These are phyloP conservation scores for Ophiocordyceps camponoti-saundersi DNA, from an alignment of 2,329 filamentous ascomycete species.

Conservation along the genomic window DNA sequence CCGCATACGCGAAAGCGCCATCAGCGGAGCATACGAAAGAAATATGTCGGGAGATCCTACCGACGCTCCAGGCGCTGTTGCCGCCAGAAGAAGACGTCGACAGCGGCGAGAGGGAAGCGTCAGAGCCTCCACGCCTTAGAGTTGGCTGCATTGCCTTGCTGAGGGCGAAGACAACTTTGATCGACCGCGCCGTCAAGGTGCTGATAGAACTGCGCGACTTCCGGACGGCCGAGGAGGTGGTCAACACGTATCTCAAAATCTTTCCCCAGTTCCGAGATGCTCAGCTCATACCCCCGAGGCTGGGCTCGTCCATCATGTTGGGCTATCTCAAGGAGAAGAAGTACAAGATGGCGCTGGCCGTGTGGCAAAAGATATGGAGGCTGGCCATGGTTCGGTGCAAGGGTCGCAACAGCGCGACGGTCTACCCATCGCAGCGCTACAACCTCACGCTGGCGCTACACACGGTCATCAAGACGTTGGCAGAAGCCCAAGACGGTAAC, in stretches of 20 bases:
- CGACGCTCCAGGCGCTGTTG: slow-evolving; percentile 9
- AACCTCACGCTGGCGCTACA: slow-evolving; percentile 31
- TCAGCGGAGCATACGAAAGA: slow-evolving; percentile 9
- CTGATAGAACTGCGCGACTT: slow-evolving; percentile 23
- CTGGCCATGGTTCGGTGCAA: slow-evolving; percentile 24
- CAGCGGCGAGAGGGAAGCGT: neutral
- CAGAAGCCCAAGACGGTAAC: slow-evolving; percentile 20
- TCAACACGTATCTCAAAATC: slow-evolving; percentile 31
- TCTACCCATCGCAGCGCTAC: slow-evolving; percentile 33
- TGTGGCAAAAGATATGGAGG: slow-evolving; percentile 47
- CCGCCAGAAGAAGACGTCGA: neutral
- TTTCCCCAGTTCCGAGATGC: slow-evolving; percentile 16
- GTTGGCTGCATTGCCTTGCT: slow-evolving; percentile 7
- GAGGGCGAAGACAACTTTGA: slow-evolving; percentile 9
- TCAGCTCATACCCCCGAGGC: slow-evolving; percentile 27
- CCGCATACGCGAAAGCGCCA: slow-evolving; percentile 12
- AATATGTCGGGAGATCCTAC: slow-evolving; percentile 10
- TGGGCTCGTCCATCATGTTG: slow-evolving; percentile 53
- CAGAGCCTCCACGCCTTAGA: neutral
- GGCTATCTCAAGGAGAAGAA: slow-evolving; percentile 40
- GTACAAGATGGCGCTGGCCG: slow-evolving; percentile 41
- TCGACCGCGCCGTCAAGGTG: slow-evolving; percentile 16
- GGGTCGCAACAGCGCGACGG: slow-evolving; percentile 5
- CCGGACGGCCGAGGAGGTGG: slow-evolving; percentile 38
- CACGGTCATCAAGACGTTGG: slow-evolving; percentile 29